Evolutionary conservation across 2,329 filamentous ascomycete species (phyloP).

Genomic region (Onygenales sp.): DNA sequence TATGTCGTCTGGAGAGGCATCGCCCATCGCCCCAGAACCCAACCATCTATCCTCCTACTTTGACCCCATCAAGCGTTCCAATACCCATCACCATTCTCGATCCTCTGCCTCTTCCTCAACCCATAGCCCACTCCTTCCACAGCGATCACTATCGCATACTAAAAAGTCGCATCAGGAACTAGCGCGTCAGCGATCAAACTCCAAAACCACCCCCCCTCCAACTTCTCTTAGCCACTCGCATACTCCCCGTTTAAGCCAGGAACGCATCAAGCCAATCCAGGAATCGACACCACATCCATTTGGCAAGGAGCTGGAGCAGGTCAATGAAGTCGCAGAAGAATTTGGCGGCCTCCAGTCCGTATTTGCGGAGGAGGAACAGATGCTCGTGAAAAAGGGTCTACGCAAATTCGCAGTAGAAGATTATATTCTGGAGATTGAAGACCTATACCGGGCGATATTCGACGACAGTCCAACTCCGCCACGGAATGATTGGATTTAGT

Average conservation of each 20-base stretch:
- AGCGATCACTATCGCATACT: constrained; percentile 75
- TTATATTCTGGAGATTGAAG: constrained; percentile 72
- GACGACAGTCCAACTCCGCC: constrained; percentile 30
- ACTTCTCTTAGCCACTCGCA: constrained; percentile 21
- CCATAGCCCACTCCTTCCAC: constrained; percentile 58
- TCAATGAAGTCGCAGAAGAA: constrained; percentile 88
- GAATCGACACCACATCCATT: constrained; percentile 56
- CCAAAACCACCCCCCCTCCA: constrained; percentile 37
- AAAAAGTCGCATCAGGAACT: constrained; percentile 75
- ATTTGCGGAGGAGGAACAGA: constrained; percentile 63
- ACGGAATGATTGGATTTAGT: constrained; percentile 31
- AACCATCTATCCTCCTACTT: constrained; percentile 51
- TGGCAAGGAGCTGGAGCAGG: constrained; percentile 78
- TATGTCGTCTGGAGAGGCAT: constrained; percentile 31
- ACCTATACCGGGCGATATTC: constrained; percentile 56
- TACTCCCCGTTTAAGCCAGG: constrained; percentile 4
- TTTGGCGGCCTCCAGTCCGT: constrained; percentile 54
- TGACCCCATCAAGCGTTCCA: constrained; percentile 58
- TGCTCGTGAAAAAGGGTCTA: constrained; percentile 60
- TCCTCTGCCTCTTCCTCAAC: constrained; percentile 26
- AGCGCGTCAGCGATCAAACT: constrained; percentile 57
- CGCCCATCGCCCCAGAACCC: constrained; percentile 41
- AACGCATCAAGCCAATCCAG: constrained; percentile 27
- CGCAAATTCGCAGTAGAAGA: constrained; percentile 68
- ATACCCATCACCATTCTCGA: constrained; percentile 45